phyloP scores from a whole-genome alignment of 441 rosid genomes.

The Metrosideros polymorpha region DNA sequence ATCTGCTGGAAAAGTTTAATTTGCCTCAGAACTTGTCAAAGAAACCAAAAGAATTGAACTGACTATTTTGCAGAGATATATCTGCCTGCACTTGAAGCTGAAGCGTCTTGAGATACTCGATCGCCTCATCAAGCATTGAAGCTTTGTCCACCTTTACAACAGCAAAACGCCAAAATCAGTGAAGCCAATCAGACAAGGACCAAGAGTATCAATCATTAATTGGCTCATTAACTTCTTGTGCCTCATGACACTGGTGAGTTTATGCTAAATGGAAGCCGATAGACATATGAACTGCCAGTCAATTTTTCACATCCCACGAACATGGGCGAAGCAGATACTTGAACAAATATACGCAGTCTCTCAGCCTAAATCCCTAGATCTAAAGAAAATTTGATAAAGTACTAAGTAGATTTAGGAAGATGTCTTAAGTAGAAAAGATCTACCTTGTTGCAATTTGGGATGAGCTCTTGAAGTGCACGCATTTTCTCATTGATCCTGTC shows the following conservation, averaged over 20 bases:
- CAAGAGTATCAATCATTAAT: not conserved
- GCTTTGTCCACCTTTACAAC: conserved; percentile 5
- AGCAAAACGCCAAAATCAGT: not conserved
- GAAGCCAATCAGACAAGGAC: not conserved
- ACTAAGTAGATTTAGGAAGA: not conserved
- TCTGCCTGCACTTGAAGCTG: conserved; percentile 7
- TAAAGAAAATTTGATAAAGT: not conserved
- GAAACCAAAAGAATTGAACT: not conserved
- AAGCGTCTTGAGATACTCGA: conserved; percentile 7
- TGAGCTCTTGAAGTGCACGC: not conserved
- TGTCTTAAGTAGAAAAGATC: not conserved
- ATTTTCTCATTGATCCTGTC: conserved; percentile 7
- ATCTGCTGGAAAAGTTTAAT: not conserved
- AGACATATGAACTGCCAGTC: not conserved
- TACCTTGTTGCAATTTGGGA: conserved; percentile 4
- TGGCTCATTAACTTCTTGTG: not conserved
- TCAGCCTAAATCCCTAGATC: not conserved
- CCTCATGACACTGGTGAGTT: not conserved
- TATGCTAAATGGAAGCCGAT: not conserved
- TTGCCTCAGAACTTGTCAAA: not conserved
- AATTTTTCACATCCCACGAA: not conserved
- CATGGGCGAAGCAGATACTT: not conserved
- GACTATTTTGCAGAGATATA: not conserved
- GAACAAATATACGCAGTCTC: not conserved
- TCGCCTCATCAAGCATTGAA: conserved; percentile 12